Percentiles rank a stretch among this genome's conserved stretches.
Evolutionary conservation across 495 filamentous ascomycete species (phyloP).

Genomic region (Talaromyces liani): DNA sequence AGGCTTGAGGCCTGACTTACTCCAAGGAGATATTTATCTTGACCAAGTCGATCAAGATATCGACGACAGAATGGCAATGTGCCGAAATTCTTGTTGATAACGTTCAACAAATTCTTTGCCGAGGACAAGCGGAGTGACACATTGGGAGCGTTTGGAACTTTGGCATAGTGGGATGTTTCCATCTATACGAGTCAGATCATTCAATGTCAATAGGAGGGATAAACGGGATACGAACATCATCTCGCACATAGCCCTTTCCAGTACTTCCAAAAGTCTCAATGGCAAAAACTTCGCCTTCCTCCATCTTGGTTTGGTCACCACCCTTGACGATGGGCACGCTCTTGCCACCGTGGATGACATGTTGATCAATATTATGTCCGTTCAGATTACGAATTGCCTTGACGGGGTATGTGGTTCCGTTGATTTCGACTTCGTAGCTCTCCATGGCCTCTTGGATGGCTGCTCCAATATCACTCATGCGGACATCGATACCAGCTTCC

Average conservation of each 20-base stretch:
- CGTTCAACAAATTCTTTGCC: conserved; percentile 73
- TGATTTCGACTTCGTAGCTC: conserved; percentile 76
- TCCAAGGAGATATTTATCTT: conserved; percentile 82
- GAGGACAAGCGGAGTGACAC: conserved; percentile 62
- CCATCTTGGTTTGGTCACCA: conserved; percentile 78
- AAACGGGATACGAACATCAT: conserved; percentile 51
- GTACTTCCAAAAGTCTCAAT: conserved; percentile 94
- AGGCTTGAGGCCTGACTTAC: conserved; percentile 33
- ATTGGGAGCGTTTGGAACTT: conserved; percentile 54
- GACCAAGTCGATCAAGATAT: conserved; percentile 78
- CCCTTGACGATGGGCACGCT: conserved; percentile 86
- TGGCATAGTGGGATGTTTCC: conserved; percentile 73
- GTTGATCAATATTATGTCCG: conserved; percentile 81
- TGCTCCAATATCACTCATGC: conserved; percentile 68
- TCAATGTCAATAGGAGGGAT: not conserved
- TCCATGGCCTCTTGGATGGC: conserved; percentile 85
- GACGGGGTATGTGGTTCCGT: conserved; percentile 69
- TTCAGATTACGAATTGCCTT: conserved; percentile 84
- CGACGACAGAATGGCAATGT: conserved; percentile 80
- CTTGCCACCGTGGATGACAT: conserved; percentile 83
- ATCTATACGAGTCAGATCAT: conserved; percentile 24
- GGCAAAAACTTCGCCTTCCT: conserved; percentile 87
- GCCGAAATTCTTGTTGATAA: conserved; percentile 89
- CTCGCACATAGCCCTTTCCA: conserved; percentile 74
- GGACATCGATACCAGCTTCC: conserved; percentile 76